These are phyloP conservation scores for Cladorrhinum sp. DNA, from an alignment of 2,329 filamentous ascomycete genomes.

Conservation along the genomic window DNA sequence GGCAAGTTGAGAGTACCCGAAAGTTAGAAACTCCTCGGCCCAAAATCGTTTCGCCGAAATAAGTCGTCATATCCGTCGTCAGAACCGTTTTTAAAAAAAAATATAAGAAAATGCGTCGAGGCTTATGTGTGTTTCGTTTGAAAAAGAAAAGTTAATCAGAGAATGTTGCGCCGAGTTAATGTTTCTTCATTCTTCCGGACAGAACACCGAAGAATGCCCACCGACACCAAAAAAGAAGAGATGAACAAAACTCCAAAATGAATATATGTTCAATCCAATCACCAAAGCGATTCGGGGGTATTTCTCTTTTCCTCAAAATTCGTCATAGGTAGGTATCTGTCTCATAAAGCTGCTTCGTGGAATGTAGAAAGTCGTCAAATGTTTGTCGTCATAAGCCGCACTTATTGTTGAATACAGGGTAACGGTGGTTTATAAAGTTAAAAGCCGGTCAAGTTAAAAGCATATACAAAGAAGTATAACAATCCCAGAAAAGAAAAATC, in stretches of 20 bases:
- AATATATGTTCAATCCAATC: slow-evolving; percentile 24
- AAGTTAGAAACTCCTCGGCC: not conserved
- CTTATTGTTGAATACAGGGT: not conserved
- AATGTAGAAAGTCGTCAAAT: slow-evolving; percentile 20
- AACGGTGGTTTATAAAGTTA: not conserved
- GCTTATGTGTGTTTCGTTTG: not conserved
- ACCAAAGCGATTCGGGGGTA: slow-evolving; percentile 21
- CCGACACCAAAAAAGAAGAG: slow-evolving; percentile 13
- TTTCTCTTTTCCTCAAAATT: slow-evolving; percentile 20
- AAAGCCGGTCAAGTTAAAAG: slow-evolving; percentile 8
- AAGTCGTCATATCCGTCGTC: not conserved
- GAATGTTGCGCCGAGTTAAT: not conserved
- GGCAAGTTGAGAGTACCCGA: not conserved
- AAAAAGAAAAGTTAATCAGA: slow-evolving; percentile 1
- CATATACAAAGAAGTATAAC: slow-evolving; percentile 26
- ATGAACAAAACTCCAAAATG: slow-evolving; percentile 24
- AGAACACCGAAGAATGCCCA: slow-evolving; percentile 15
- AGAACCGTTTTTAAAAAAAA: not conserved
- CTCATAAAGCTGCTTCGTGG: slow-evolving; percentile 8
- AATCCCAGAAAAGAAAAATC: not conserved
- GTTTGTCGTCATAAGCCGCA: slow-evolving; percentile 1
- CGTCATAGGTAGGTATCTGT: slow-evolving; percentile 14
- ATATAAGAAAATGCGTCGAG: slow-evolving; percentile 11
- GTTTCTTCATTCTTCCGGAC: not conserved
- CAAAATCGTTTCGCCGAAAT: not conserved